Conservation (phyloP, 371 early-diverging fungal species). For the Actinomortierella ambigua region DNA sequence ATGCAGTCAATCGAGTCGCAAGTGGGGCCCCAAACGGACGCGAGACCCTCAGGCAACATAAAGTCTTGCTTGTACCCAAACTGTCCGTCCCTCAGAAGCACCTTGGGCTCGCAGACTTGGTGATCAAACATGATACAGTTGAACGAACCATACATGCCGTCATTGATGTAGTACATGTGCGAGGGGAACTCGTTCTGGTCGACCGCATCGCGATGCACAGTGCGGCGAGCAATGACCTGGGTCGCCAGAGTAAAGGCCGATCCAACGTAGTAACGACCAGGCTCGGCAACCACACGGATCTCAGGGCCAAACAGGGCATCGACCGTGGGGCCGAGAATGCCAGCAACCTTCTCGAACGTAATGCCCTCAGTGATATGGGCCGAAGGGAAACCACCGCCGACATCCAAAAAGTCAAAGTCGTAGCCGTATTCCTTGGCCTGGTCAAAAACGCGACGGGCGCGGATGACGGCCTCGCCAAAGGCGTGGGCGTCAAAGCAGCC, state of each 20-base stretch:
- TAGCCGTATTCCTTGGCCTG: slow-evolving; percentile 78
- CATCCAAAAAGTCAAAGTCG: slow-evolving; percentile 83
- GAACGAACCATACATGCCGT: slow-evolving; percentile 97
- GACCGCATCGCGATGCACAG: slow-evolving; percentile 52
- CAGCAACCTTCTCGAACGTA: slow-evolving; percentile 88
- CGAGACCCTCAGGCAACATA: slow-evolving; percentile 23
- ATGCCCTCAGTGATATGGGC: slow-evolving; percentile 70
- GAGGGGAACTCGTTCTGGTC: slow-evolving; percentile 52
- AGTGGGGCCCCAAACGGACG: slow-evolving; percentile 94
- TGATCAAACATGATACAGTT: slow-evolving; percentile 99
- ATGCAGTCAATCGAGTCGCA: slow-evolving; percentile 98
- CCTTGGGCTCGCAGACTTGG: slow-evolving; percentile 74
- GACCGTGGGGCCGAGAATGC: slow-evolving; percentile 77
- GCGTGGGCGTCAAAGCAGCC: slow-evolving; percentile 93
- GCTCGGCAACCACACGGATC: slow-evolving; percentile 95
- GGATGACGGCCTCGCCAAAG: slow-evolving; percentile 87
- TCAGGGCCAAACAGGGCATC: slow-evolving; percentile 78
- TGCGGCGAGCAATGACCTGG: slow-evolving; percentile 89
- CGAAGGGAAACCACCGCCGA: slow-evolving; percentile 99
- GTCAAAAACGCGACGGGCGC: slow-evolving; percentile 89
- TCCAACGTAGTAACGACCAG: slow-evolving; percentile 96
- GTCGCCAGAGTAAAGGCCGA: slow-evolving; percentile 93
- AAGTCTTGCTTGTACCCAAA: slow-evolving; percentile 50
- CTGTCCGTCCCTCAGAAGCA: slow-evolving; percentile 57
- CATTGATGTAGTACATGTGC: slow-evolving; percentile 97